Evolutionary conservation across 345 rosid species (phyloP), one percentile per base, ranked within the genome.

Genomic region (Salix koriyanagi): DNA sequence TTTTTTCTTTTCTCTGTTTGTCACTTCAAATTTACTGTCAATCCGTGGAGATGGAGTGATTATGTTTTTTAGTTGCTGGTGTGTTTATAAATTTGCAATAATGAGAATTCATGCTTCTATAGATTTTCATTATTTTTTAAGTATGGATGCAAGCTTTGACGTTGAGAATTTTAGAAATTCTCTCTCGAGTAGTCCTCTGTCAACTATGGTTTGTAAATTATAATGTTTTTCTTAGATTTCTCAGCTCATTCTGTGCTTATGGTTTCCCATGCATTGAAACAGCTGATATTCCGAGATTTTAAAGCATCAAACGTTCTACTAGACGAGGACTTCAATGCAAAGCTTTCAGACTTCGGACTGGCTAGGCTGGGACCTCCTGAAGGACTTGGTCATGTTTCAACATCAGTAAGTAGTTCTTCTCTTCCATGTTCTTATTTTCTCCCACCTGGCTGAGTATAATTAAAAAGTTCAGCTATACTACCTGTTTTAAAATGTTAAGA

Each of bases 341-440:
- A 96, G 79, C 97, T 96, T 79, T 96, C 99, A 6, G 98, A 96
- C 82, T 96, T 93, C 73, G 99, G 99, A 83, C 76, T 96, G 75
- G 99, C 98, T 58, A 88, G 98, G 78, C 91, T 86, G 86, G 99
- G 99, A 77, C 98, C 99, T 26, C 85, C 94, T 9, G 92, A 91
- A 81, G 97, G 98, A 72, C 87, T 83, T 41, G 91, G 94, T 61
- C 97, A 96, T 84, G 89, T 96, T 75, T 93, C 97, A 12, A 93
- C 98, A 75, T 65, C 92, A 67, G 99, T 93, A 84, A 90, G 96
- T 83, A 67, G n/a, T 32, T 70, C 36, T 16, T 70, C 64, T 58
- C 64, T 23, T 10, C 28, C 64, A 13, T 58, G 28, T 23, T 44
- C 32, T 26, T 18, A 36, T n/a, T 25, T 19, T 11, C 60, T 26